phyloP scores from a whole-genome alignment of 306 rosid species.

The Pterocarpus macrocarpus region DNA sequence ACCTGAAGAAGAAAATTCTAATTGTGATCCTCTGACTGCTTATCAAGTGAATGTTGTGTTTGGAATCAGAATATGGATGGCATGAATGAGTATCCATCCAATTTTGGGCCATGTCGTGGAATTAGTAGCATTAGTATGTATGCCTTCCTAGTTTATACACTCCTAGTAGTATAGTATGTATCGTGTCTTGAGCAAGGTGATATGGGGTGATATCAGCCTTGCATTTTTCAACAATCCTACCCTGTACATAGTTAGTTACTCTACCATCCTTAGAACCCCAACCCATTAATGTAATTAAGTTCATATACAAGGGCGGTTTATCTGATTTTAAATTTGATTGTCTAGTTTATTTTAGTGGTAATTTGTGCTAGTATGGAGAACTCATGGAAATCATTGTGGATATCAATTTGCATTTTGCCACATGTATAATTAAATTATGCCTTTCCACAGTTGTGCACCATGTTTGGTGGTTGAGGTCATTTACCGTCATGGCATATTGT shows the following conservation, averaged over 20 bases:
- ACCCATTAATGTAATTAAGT: slow-evolving; percentile 62
- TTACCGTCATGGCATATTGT: background rate
- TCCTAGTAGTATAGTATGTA: slow-evolving; percentile 37
- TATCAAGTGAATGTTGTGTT: slow-evolving; percentile 39
- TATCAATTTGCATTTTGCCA: slow-evolving; percentile 36
- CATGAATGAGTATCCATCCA: slow-evolving; percentile 53
- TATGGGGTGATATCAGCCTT: slow-evolving; percentile 40
- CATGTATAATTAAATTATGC: slow-evolving; percentile 28
- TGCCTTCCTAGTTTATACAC: slow-evolving; percentile 43
- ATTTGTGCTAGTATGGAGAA: slow-evolving; percentile 28
- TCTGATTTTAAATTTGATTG: slow-evolving; percentile 42
- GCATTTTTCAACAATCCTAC: slow-evolving; percentile 48
- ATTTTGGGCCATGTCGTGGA: slow-evolving; percentile 66
- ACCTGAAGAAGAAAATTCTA: slow-evolving; percentile 52
- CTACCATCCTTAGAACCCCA: slow-evolving; percentile 28
- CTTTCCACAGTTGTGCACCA: background rate
- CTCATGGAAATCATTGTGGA: slow-evolving; percentile 38
- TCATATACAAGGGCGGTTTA: slow-evolving; percentile 46
- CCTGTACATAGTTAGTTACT: slow-evolving; percentile 63
- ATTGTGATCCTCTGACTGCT: slow-evolving; percentile 41
- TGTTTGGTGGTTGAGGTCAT: background rate
- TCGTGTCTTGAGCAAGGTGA: slow-evolving; percentile 43
- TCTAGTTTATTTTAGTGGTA: slow-evolving; percentile 29
- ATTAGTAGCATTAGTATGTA: slow-evolving; percentile 42
- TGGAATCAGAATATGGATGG: slow-evolving; percentile 56